Evolutionary conservation across 768 basidiomycete genomes (phyloP).

Genomic region (Rhodotorula toruloides): DNA sequence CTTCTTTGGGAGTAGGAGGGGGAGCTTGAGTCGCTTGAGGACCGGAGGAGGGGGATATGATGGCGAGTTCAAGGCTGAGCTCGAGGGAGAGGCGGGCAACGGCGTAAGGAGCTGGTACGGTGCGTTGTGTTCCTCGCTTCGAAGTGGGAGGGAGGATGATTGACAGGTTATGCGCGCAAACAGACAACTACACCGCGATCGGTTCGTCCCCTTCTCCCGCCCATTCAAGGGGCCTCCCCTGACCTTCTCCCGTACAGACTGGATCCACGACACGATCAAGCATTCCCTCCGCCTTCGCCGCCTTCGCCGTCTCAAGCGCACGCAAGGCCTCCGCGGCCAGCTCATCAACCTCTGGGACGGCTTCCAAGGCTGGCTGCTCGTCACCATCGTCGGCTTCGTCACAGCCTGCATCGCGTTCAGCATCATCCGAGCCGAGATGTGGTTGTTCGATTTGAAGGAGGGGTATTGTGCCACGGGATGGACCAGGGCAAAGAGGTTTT

Average conservation of each 20-base stretch:
- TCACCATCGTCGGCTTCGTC: constrained; percentile 78
- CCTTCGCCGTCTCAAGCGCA: constrained; percentile 22
- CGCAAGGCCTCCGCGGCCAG: constrained; percentile 27
- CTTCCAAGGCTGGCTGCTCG: constrained; percentile 59
- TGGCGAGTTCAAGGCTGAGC: constrained; percentile 24
- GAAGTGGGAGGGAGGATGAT: no score
- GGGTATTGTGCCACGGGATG: constrained; percentile 70
- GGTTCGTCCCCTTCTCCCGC: constrained; percentile 9
- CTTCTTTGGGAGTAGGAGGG: background rate
- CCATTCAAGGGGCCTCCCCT: no score
- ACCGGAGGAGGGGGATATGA: constrained; percentile 22
- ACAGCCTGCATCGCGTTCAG: constrained; percentile 77
- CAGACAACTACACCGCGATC: constrained; percentile 38
- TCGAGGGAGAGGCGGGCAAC: constrained; percentile 35
- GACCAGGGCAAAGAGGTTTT: constrained; percentile 74
- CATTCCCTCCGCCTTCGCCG: constrained; percentile 26
- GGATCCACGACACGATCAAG: constrained; percentile 79
- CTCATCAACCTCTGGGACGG: constrained; percentile 35
- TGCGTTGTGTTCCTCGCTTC: background rate
- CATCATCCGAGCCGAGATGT: constrained; percentile 77
- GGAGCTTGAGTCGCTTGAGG: background rate
- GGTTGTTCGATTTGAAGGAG: constrained; percentile 86
- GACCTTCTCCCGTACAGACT: constrained; percentile 56
- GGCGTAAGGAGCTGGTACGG: constrained; percentile 47
- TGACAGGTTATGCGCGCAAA: background rate